Percentiles rank a stretch among this genome's conserved stretches.
Conservation (phyloP, 2,329 filamentous ascomycete species). For the Cyanodermella asteris region DNA sequence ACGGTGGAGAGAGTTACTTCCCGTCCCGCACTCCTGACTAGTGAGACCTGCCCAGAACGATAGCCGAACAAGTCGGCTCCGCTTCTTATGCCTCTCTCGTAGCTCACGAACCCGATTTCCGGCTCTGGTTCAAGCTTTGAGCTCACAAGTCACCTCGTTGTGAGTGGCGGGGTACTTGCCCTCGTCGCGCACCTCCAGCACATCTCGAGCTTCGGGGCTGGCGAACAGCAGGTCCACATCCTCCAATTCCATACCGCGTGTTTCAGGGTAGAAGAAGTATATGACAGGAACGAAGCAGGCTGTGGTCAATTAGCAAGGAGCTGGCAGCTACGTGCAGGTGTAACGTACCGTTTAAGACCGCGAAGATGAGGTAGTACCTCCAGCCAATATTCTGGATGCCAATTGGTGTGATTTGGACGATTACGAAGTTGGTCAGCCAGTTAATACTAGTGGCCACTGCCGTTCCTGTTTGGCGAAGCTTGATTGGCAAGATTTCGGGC, state of each 20-base stretch:
- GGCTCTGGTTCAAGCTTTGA: too few relatives aligned
- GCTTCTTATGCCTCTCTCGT: too few relatives aligned
- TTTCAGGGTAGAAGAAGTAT: constrained; percentile 26
- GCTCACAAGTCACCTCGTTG: too few relatives aligned
- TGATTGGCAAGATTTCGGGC: constrained; percentile 12
- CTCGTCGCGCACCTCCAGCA: too few relatives aligned
- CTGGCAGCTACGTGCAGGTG: not conserved
- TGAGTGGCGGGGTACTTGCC: too few relatives aligned
- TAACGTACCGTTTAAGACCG: constrained; percentile 34
- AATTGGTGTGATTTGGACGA: constrained; percentile 44
- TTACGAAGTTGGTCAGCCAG: constrained; percentile 50
- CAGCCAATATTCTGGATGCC: constrained; percentile 34
- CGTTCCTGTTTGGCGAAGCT: constrained; percentile 13
- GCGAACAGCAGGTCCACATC: constrained; percentile 5
- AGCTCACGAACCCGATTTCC: too few relatives aligned
- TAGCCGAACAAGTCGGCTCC: too few relatives aligned
- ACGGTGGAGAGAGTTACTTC: too few relatives aligned
- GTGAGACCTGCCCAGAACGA: too few relatives aligned
- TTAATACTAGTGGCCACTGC: constrained; percentile 14
- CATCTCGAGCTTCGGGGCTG: too few relatives aligned
- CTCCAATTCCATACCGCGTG: constrained; percentile 4
- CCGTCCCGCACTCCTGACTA: too few relatives aligned
- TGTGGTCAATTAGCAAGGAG: not conserved
- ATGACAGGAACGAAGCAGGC: constrained; percentile 5
- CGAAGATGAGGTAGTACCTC: constrained; percentile 37